Percentiles rank a stretch among this genome's conserved stretches.
Conservation (phyloP, 192 early-diverging fungal species). For the Coemansia sp. region DNA sequence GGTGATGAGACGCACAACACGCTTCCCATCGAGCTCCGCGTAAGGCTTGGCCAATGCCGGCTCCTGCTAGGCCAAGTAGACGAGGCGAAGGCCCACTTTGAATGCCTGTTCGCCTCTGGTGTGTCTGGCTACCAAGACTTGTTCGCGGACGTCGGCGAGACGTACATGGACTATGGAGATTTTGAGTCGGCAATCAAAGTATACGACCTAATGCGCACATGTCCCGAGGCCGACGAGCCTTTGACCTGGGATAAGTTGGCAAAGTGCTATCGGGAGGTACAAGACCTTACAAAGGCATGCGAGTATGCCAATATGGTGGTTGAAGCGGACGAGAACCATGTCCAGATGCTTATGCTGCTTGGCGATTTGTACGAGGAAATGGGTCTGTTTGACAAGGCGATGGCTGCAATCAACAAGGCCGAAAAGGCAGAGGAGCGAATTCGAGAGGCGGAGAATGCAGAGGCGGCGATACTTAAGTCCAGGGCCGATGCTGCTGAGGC, state of each 20-base stretch:
- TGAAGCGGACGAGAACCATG: conserved; percentile 54
- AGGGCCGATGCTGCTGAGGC: background rate
- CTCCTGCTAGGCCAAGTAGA: conserved; percentile 66
- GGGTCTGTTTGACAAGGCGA: conserved; percentile 45
- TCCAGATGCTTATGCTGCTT: conserved; percentile 59
- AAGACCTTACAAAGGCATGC: conserved; percentile 55
- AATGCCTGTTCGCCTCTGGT: conserved; percentile 34
- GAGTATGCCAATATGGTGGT: conserved; percentile 53
- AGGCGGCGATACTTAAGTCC: background rate
- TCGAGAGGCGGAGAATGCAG: background rate
- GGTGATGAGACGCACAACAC: conserved; percentile 7
- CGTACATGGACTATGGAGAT: conserved; percentile 16
- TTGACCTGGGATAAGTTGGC: conserved; percentile 60
- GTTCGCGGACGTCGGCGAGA: conserved; percentile 34
- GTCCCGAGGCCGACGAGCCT: conserved; percentile 21
- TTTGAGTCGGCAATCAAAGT: conserved; percentile 21
- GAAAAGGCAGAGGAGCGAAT: conserved; percentile 18
- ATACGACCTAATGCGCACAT: conserved; percentile 13
- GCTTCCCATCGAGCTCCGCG: conserved; percentile 82
- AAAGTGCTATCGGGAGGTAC: conserved; percentile 58
- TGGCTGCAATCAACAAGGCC: conserved; percentile 32
- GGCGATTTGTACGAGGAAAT: conserved; percentile 63
- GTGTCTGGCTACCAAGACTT: conserved; percentile 30
- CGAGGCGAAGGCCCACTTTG: conserved; percentile 56
- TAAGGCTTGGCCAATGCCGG: conserved; percentile 79